These are phyloP conservation scores for Naegleria gruberi DNA, from an alignment of 208 protist genomes.

Conservation along the genomic window DNA sequence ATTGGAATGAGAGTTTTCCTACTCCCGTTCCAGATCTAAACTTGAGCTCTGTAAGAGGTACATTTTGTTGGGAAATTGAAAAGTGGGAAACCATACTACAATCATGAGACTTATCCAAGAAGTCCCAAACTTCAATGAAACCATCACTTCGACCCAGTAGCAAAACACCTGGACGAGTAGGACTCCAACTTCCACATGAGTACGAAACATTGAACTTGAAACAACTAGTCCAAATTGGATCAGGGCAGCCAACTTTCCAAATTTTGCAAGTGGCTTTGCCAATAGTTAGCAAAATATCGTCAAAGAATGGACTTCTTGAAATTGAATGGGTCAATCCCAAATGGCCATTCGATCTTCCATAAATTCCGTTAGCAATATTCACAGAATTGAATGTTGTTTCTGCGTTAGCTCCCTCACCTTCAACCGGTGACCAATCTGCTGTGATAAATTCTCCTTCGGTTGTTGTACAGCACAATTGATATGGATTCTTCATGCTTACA, in stretches of 20 bases:
- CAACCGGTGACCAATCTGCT: slow-evolving; percentile 51
- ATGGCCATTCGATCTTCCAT: slow-evolving; percentile 50
- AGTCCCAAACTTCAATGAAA: slow-evolving; percentile 72
- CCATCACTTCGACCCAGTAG: slow-evolving; percentile 66
- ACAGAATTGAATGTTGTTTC: slow-evolving; percentile 39
- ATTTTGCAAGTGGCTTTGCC: slow-evolving; percentile 73
- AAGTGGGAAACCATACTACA: slow-evolving; percentile 57
- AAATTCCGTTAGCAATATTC: slow-evolving; percentile 55
- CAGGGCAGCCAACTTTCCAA: slow-evolving; percentile 60
- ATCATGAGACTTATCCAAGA: slow-evolving; percentile 74
- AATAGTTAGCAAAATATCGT: slow-evolving; percentile 72
- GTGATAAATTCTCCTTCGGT: slow-evolving; percentile 60
- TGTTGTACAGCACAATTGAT: slow-evolving; percentile 52
- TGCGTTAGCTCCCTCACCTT: neutral
- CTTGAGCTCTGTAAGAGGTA: slow-evolving; percentile 54
- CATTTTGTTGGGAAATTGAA: slow-evolving; percentile 72
- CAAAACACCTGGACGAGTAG: slow-evolving; percentile 59
- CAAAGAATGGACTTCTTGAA: slow-evolving; percentile 65
- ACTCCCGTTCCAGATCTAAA: slow-evolving; percentile 60
- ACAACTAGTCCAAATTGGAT: slow-evolving; percentile 64
- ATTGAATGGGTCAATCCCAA: slow-evolving; percentile 61
- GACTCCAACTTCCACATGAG: slow-evolving; percentile 70
- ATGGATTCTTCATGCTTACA: slow-evolving; percentile 41
- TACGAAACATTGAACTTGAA: slow-evolving; percentile 43
- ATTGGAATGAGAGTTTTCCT: slow-evolving; percentile 38